Conservation (phyloP, 1,284 basidiomycete species). For the Trichosporon asahii region DNA sequence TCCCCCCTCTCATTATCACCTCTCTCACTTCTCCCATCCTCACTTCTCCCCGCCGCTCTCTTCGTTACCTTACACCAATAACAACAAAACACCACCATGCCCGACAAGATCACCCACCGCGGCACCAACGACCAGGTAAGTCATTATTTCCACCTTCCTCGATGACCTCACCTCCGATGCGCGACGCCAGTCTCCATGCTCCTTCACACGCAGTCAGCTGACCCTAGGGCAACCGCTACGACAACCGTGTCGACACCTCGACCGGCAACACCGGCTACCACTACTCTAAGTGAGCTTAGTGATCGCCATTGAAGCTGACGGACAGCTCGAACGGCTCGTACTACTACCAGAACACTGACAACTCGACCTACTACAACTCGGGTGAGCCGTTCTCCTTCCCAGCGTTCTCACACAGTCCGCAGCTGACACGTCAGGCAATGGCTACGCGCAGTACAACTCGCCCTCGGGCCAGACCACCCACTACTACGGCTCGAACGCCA, state of each 20-base stretch:
- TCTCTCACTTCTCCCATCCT: not conserved
- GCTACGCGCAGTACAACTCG: conserved; percentile 58
- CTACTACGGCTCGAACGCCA: conserved; percentile 21
- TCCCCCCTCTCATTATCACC: not conserved
- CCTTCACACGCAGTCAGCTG: too few species aligned
- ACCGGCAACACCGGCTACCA: conserved; percentile 57
- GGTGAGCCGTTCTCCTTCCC: conserved; percentile 21
- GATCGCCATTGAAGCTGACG: conserved; percentile 18
- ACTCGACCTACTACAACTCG: conserved; percentile 61
- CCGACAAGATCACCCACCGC: conserved; percentile 49
- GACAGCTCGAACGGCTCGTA: conserved; percentile 56
- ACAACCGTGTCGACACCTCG: conserved; percentile 53
- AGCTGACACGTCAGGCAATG: conserved; percentile 45
- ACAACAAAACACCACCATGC: conserved; percentile 11
- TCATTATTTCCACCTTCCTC: conserved; percentile 17
- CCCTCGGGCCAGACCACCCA: conserved; percentile 52
- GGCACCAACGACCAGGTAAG: conserved; percentile 59
- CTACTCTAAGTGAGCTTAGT: conserved; percentile 58
- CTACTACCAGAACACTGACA: conserved; percentile 62
- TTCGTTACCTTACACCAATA: too few species aligned
- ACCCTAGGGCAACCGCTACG: conserved; percentile 60
- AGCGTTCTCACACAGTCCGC: too few species aligned
- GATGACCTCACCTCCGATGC: not conserved
- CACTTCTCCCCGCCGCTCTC: too few species aligned
- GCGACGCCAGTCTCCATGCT: too few species aligned